Evolutionary conservation across 2,329 filamentous ascomycete species (phyloP), one percentile per base, ranked within the genome.

Genomic region (Colletotrichum orchidophilum): DNA sequence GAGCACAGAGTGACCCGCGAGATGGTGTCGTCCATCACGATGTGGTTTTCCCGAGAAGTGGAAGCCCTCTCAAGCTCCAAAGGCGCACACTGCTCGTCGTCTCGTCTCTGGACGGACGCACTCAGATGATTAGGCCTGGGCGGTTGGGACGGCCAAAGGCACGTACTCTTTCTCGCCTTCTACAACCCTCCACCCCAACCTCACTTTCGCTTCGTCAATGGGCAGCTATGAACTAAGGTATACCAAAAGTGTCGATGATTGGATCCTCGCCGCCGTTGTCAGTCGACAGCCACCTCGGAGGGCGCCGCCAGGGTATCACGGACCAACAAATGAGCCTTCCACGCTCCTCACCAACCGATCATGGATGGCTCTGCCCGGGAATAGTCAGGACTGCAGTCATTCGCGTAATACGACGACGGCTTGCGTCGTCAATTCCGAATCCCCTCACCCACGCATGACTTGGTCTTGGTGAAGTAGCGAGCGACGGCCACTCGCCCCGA

Each of bases 11-110:
- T 66, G 63, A 50, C 63, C 55, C 15, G 66, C 46, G 53, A 54
- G 27, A 53, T 57, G 66, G 62, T 50, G 64, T 62, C 35, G 64
- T 46, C 58, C 49, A 55, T 24, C 65, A 63, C 31, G 35, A n/a
- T 50, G 24, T n/a, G n/a, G n/a, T n/a, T n/a, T 39, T 54, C 54
- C 50, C 39, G 35, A 63, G 52, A 63, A 33, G n/a, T 26, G 13
- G 39, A 33, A 27, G 39, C 21, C 24, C n/a, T 39, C 31, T 52
- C 15, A 13, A 53, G 9, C 13, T 39, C 29, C 24, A 59, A 13
- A 39, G 33, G 21, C 49, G 13, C 26, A 52, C 49, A n/a, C 49
- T 11, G 21, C n/a, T n/a, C n/a, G n/a, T n/a, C n/a, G n/a, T n/a
- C n/a, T n/a, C 35, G 11, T 27, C 21, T 52, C 26, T n/a, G 39